phyloP scores from a whole-genome alignment of 1,284 basidiomycete species.

The Microbotryum silenes-acaulis region DNA sequence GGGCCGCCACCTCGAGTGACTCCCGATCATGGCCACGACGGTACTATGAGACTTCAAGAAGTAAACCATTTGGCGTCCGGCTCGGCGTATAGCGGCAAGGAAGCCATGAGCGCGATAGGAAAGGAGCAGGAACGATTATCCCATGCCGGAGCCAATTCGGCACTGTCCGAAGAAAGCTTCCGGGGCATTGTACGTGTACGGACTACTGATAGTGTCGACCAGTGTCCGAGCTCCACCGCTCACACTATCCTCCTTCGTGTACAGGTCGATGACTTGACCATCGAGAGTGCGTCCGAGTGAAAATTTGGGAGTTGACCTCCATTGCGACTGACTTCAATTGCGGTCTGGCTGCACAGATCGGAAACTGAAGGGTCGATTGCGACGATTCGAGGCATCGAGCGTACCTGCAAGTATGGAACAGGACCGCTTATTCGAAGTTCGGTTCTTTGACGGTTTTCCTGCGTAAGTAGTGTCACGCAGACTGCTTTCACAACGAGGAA shows the following conservation, averaged over 20 bases:
- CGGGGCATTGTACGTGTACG: conserved; percentile 16
- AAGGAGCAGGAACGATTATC: neutral
- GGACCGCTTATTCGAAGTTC: conserved; percentile 27
- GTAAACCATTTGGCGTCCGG: neutral
- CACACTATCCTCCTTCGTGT: neutral
- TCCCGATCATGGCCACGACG: conserved; percentile 8
- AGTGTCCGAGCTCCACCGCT: too few relatives aligned
- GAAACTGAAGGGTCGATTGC: conserved; percentile 11
- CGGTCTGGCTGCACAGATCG: conserved; percentile 8
- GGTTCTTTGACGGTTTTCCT: conserved; percentile 23
- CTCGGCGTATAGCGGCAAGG: neutral
- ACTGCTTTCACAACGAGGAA: neutral
- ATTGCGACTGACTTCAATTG: neutral
- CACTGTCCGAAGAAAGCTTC: conserved; percentile 14
- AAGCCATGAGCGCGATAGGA: neutral
- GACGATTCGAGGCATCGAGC: conserved; percentile 15
- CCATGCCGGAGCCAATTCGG: neutral
- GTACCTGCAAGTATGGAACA: conserved; percentile 16
- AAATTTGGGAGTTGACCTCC: neutral
- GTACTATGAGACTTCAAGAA: conserved; percentile 2
- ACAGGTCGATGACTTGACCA: conserved; percentile 23
- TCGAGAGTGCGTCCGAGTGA: conserved; percentile 9
- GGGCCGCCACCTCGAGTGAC: neutral
- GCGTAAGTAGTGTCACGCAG: conserved; percentile 4
- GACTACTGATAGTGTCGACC: too few relatives aligned